Conservation (phyloP, 148 eudicot genomes). For the Selenicereus undatus region DNA sequence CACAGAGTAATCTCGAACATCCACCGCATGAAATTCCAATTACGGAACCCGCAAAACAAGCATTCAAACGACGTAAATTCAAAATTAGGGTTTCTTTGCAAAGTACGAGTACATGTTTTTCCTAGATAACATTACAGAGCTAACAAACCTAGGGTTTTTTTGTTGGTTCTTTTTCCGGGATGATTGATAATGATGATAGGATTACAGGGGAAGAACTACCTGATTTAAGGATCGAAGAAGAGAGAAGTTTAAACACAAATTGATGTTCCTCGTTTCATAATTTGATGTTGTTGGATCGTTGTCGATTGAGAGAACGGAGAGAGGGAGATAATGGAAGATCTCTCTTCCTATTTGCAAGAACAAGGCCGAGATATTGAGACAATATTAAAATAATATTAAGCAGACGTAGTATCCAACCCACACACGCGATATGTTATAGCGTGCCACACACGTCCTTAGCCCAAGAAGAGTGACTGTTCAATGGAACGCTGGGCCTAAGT, state of each 20-base stretch:
- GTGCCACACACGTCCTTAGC: neutral
- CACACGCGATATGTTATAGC: neutral
- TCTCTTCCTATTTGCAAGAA: conserved; percentile 12
- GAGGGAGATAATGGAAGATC: conserved; percentile 1
- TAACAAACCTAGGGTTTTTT: neutral
- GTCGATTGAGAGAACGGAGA: neutral
- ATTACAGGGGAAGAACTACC: neutral
- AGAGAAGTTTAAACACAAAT: neutral
- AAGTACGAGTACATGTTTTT: neutral
- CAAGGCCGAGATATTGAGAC: neutral
- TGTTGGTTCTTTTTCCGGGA: neutral
- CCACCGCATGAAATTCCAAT: conserved; percentile 4
- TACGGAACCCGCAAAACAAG: conserved; percentile 1
- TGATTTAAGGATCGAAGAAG: neutral
- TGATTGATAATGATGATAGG: neutral
- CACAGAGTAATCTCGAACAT: neutral
- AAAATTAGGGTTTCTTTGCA: neutral
- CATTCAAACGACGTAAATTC: neutral
- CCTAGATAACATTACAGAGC: neutral
- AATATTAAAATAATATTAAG: neutral
- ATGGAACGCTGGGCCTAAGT: neutral
- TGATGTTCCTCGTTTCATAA: conserved; percentile 3
- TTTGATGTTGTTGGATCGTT: conserved; percentile 17
- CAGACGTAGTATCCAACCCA: no score
- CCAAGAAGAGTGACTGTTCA: neutral